These are phyloP conservation scores for Diaporthe citrichinensis DNA, from an alignment of 2,329 filamentous ascomycete species.

Conservation along the genomic window DNA sequence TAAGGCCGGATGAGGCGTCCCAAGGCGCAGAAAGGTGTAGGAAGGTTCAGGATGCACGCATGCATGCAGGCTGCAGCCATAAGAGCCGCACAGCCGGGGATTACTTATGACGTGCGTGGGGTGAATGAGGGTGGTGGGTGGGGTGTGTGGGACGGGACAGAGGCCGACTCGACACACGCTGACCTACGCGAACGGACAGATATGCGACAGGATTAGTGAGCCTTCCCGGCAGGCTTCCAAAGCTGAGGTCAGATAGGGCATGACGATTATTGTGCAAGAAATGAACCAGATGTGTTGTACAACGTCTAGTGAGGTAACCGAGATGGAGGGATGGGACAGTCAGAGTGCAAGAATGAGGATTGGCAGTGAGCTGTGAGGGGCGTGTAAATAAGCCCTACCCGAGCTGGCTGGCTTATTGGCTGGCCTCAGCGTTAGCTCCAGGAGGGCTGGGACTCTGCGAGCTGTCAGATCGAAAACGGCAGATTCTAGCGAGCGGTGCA, in stretches of 20 bases:
- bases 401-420: slow-evolving; percentile 4
- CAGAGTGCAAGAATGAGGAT: slow-evolving; percentile 20
- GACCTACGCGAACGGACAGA: background rate
- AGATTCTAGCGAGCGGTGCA: slow-evolving; percentile 20
- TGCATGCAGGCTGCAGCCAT: slow-evolving; percentile 24
- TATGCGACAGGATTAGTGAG: background rate
- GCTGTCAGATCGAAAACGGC: slow-evolving; percentile 20
- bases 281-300: slow-evolving; percentile 3
- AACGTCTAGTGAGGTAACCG: slow-evolving; percentile 6
- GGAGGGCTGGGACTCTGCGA: background rate
- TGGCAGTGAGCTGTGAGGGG: slow-evolving; percentile 24
- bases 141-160: slow-evolving; percentile 4
- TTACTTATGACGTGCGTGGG: slow-evolving; percentile 30
- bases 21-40: slow-evolving; percentile 1
- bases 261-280: background rate
- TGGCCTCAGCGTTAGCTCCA: slow-evolving; percentile 1
- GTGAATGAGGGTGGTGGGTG: background rate
- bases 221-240: background rate
- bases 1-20: slow-evolving; percentile 5
- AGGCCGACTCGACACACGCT: background rate
- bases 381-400: slow-evolving; percentile 16
- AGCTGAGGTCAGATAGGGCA: slow-evolving; percentile 9
- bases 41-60: background rate
- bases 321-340: slow-evolving; percentile 19
- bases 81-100: slow-evolving; percentile 20